Evolutionary conservation across 768 basidiomycete genomes (phyloP).

Genomic region (Crassisporium funariophilum): DNA sequence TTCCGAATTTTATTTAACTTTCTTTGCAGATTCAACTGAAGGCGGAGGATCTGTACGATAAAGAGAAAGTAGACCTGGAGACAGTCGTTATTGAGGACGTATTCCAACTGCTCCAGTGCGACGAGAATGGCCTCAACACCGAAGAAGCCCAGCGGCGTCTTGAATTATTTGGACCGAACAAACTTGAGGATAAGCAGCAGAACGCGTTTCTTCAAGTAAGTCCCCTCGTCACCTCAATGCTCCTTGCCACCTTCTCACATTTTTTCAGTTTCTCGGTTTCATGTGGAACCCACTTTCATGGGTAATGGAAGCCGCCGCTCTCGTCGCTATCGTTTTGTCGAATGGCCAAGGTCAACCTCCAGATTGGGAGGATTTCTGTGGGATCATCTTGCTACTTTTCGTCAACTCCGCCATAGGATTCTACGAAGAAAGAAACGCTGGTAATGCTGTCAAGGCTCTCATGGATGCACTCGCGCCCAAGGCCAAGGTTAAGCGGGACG

Average conservation of each 20-base stretch:
- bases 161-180: constrained; percentile 95
- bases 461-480: constrained; percentile 99
- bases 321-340: constrained; percentile 93
- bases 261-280: constrained; percentile 80
- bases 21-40: constrained; percentile 71
- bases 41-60: constrained; percentile 93
- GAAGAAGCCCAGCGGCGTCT: constrained; percentile 86
- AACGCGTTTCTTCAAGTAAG: constrained; percentile 85
- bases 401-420: constrained; percentile 98
- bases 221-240: background rate
- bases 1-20: too few species aligned
- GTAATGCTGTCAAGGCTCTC: constrained; percentile 98
- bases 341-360: constrained; percentile 87
- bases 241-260: constrained; percentile 1
- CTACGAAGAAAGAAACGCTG: constrained; percentile 96
- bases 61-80: constrained; percentile 99
- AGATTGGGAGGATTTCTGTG: constrained; percentile 97
- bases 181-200: constrained; percentile 86
- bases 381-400: constrained; percentile 89
- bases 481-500: constrained; percentile 89
- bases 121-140: constrained; percentile 72
- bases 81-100: constrained; percentile 96
- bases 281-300: constrained; percentile 99
- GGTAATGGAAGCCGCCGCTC: constrained; percentile 98
- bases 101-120: constrained; percentile 91